Evolutionary conservation across 768 basidiomycete genomes (phyloP), one percentile per base, ranked within the genome.

Genomic region (Leccinum ochraceum): DNA sequence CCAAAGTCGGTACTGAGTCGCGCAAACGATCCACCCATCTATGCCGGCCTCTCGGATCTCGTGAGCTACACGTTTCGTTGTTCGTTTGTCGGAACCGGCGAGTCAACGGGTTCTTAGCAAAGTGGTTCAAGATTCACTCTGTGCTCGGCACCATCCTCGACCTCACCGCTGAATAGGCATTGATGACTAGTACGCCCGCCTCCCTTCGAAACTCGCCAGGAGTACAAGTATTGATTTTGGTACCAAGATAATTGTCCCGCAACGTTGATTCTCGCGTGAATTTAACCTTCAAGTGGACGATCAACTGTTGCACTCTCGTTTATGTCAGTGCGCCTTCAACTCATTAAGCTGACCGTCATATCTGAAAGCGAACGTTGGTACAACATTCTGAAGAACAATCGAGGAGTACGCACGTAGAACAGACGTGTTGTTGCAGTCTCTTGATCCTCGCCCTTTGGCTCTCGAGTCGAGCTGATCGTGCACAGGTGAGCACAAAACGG

Each of bases 71-170:
- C 24, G 57, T 62, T 61, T 60, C 37, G 7, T 39, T 44, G 32
- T 17, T 48, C 14, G 6, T 36, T 32, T 50, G 13, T 22, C 22
- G 26, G 34, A 58, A 49, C 32, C 59, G 63, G 37, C 64, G 62
- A 53, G 83, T 88, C 58, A 96, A 99, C 67, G 97, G 97, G 0
- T 98, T 79, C 71, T 75, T 99, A 61, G 97, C 97, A 1, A 81
- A 96, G 65, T 82, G 83, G 58, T 98, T 82, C 78, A 87, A 90
- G 32, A 93, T 92, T 89, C 83, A 83, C 56, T 87, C 92, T 14
- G 94, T 98, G n/a, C 80, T 98, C 22, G 97, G 97, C 20, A 92
- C 92, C 10, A 94, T 98, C 59, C 82, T 99, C 11, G 97, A 99
- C 73, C 97, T 97, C 13, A 94, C 95, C 0, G 97, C 97, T 3